phyloP scores from a whole-genome alignment of 2,329 filamentous ascomycete species.

The Seiridium cupressi region DNA sequence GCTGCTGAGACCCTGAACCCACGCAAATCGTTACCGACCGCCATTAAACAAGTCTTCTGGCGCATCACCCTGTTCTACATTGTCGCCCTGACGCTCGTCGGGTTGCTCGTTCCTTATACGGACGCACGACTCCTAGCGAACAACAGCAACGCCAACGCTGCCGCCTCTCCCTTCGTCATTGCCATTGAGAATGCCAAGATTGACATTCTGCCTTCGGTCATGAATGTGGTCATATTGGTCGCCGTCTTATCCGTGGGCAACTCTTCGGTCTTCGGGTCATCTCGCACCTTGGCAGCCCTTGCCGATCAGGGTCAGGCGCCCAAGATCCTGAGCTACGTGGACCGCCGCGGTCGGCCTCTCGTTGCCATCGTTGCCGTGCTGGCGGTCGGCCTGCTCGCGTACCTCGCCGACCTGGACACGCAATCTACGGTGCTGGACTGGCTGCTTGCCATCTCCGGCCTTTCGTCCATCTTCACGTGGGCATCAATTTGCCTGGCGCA shows the following conservation, averaged over 20 bases:
- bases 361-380: slow-evolving; percentile 69
- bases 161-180: slow-evolving; percentile 80
- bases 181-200: slow-evolving; percentile 80
- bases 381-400: slow-evolving; percentile 70
- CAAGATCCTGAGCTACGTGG: slow-evolving; percentile 74
- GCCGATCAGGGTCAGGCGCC: slow-evolving; percentile 87
- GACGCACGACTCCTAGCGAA: slow-evolving; percentile 29
- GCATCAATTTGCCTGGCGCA: slow-evolving; percentile 84
- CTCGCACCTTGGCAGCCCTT: slow-evolving; percentile 83
- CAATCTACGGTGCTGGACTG: slow-evolving; percentile 70
- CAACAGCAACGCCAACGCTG: slow-evolving; percentile 23
- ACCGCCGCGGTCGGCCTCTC: slow-evolving; percentile 77
- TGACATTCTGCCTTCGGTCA: slow-evolving; percentile 72
- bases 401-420: slow-evolving; percentile 64
- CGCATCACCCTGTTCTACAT: slow-evolving; percentile 67
- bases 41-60: slow-evolving; percentile 68
- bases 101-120: slow-evolving; percentile 30
- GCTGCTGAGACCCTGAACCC: slow-evolving; percentile 63
- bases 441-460: slow-evolving; percentile 73
- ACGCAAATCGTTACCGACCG: slow-evolving; percentile 59
- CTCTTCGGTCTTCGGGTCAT: slow-evolving; percentile 87
- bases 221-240: slow-evolving; percentile 93
- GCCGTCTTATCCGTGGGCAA: slow-evolving; percentile 90
- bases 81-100: slow-evolving; percentile 54
- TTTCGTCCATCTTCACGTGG: slow-evolving; percentile 78